Evolutionary conservation across 176 grass and related monocot species (phyloP).

Genomic region (Cenchrus purpureus): DNA sequence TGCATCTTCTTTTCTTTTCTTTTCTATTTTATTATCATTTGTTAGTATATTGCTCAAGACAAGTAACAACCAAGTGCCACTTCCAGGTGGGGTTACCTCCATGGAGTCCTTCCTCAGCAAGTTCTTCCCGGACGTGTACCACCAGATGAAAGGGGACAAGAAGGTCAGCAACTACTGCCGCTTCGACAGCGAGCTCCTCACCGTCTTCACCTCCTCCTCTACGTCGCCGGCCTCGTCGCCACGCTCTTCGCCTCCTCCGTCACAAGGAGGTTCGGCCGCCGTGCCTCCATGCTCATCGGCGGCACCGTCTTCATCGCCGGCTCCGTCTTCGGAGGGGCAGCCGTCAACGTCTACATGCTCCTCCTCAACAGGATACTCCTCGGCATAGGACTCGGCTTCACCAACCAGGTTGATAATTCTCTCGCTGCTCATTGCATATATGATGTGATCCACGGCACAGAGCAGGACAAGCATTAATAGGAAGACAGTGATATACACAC

Average conservation of each 20-base stretch:
- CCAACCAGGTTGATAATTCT: slow-evolving; percentile 68
- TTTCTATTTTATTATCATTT: no score
- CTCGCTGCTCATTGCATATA: no score
- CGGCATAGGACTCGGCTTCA: slow-evolving; percentile 87
- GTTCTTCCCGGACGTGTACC: slow-evolving; percentile 85
- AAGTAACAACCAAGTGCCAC: no score
- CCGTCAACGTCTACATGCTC: slow-evolving; percentile 85
- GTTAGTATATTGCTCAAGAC: no score
- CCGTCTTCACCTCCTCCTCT: slow-evolving; percentile 94
- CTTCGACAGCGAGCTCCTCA: slow-evolving; percentile 92
- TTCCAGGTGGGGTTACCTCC: slow-evolving; percentile 71
- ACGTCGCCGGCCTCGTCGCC: slow-evolving; percentile 85
- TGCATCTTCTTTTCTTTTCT: no score
- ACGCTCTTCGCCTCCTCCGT: slow-evolving; percentile 77
- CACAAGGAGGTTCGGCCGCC: slow-evolving; percentile 71
- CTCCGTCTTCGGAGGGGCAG: slow-evolving; percentile 61
- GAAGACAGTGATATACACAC: no score
- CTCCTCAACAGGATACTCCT: slow-evolving; percentile 80
- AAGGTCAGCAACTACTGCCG: slow-evolving; percentile 80
- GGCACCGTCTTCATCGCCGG: slow-evolving; percentile 75
- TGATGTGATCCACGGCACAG: no score
- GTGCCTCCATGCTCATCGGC: slow-evolving; percentile 79
- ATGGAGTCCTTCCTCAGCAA: slow-evolving; percentile 79
- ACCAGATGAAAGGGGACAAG: slow-evolving; percentile 58
- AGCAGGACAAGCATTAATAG: no score